These are phyloP conservation scores for Eucalyptus microcorys DNA, from an alignment of 345 rosid genomes.

Conservation along the genomic window DNA sequence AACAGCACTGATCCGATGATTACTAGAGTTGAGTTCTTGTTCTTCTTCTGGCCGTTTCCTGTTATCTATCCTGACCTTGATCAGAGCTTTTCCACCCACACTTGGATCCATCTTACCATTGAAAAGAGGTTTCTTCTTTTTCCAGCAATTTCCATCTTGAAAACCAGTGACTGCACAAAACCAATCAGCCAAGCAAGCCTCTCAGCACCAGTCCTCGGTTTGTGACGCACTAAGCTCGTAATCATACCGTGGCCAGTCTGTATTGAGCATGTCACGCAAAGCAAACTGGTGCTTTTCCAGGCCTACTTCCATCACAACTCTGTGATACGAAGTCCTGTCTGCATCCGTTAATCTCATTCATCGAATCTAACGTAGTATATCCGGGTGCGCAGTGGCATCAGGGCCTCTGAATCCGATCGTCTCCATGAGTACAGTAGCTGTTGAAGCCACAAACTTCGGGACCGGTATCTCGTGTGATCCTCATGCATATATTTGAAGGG, in stretches of 20 bases:
- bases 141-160: conserved; percentile 15
- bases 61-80: conserved; percentile 16
- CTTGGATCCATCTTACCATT: conserved; percentile 9
- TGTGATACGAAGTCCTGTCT: conserved; percentile 9
- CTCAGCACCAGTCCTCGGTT: background rate
- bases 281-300: conserved; percentile 2
- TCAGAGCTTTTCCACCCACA: conserved; percentile 2
- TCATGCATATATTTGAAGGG: no score
- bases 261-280: background rate
- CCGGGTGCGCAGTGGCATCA: conserved; percentile 24
- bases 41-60: background rate
- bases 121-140: conserved; percentile 37
- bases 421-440: conserved; percentile 20
- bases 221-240: background rate
- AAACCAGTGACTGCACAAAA: conserved; percentile 31
- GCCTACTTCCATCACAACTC: conserved; percentile 4
- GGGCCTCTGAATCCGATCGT: conserved; percentile 1
- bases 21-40: background rate
- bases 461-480: no score
- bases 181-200: conserved; percentile 38
- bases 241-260: conserved; percentile 16
- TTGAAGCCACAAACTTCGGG: conserved; percentile 43
- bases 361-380: conserved; percentile 14
- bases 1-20: background rate
- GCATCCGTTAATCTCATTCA: conserved; percentile 22